phyloP scores from a whole-genome alignment of 805 yeast species.

The Komagataella phaffii region DNA sequence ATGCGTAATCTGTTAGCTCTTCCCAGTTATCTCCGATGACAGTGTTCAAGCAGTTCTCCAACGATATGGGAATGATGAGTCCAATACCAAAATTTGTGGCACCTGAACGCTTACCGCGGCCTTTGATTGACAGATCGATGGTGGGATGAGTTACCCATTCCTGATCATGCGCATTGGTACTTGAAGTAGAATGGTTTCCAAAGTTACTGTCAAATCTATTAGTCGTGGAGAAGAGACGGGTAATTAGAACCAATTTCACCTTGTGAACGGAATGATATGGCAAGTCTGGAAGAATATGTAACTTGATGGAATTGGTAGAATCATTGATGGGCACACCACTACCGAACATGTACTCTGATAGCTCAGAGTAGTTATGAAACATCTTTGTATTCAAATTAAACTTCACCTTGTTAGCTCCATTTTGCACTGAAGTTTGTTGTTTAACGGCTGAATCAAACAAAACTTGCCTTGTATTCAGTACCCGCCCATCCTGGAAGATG shows the following conservation, averaged over 20 bases:
- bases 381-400: conserved; percentile 14
- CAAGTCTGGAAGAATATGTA: conserved; percentile 32
- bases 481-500: conserved; percentile 37
- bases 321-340: conserved; percentile 37
- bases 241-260: conserved; percentile 15
- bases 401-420: conserved; percentile 5
- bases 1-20: conserved; percentile 25
- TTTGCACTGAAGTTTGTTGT: not conserved
- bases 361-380: conserved; percentile 28
- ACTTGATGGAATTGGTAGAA: conserved; percentile 26
- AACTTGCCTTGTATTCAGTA: conserved; percentile 29
- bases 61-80: conserved; percentile 31
- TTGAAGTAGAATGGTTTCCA: not conserved
- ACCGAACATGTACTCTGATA: conserved; percentile 43
- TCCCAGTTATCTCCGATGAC: conserved; percentile 36
- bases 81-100: conserved; percentile 32
- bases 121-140: not conserved
- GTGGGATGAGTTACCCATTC: not conserved
- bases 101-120: not conserved
- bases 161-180: not conserved
- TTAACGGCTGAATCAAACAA: conserved; percentile 29
- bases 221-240: conserved; percentile 26
- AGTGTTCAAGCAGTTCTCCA: conserved; percentile 19
- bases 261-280: conserved; percentile 20
- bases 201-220: conserved; percentile 6